A percentile compares a stretch with the other conserved stretches of the same genome.
These are phyloP conservation scores for Glycine tomentella DNA, from an alignment of 306 rosid species.

Conservation along the genomic window DNA sequence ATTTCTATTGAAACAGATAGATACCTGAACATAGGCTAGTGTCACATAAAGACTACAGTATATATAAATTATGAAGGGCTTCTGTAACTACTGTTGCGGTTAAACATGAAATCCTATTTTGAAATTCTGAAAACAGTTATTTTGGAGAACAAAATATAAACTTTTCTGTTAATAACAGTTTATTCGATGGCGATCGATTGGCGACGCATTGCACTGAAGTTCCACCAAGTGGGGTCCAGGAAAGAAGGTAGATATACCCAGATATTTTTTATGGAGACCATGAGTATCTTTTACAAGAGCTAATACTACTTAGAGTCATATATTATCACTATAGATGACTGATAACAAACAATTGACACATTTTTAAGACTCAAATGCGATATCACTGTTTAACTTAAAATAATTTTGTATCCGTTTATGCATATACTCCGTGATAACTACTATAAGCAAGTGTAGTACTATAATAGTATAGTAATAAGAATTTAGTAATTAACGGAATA, in stretches of 20 bases:
- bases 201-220: not conserved
- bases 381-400: too few relatives aligned
- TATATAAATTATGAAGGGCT: slow-evolving; percentile 10
- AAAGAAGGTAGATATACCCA: not conserved
- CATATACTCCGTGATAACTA: too few relatives aligned
- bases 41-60: not conserved
- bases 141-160: not conserved
- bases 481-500: too few relatives aligned
- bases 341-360: too few relatives aligned
- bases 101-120: not conserved
- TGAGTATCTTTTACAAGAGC: too few relatives aligned
- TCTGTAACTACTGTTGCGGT: not conserved
- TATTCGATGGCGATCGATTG: not conserved
- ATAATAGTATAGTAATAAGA: too few relatives aligned
- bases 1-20: not conserved
- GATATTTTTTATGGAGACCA: too few relatives aligned
- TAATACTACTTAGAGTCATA: too few relatives aligned
- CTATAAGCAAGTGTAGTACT: too few relatives aligned
- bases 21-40: not conserved
- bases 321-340: too few relatives aligned
- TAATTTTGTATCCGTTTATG: too few relatives aligned
- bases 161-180: not conserved
- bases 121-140: not conserved
- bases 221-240: not conserved
- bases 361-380: too few relatives aligned